phyloP scores from a whole-genome alignment of 192 early-diverging fungal species.

The Backusella luteola region DNA sequence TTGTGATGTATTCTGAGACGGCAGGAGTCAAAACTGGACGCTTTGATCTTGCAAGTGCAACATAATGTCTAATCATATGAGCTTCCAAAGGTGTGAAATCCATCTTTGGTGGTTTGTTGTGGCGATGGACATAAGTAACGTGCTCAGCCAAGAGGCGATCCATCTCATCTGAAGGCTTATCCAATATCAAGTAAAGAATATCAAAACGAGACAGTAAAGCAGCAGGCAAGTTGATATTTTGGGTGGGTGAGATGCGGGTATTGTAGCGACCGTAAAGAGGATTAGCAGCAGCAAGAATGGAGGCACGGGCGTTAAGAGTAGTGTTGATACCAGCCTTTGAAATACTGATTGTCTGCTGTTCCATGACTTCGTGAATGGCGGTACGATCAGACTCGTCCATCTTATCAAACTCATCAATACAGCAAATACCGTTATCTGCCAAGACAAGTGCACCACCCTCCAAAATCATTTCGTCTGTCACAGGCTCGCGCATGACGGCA shows the following conservation, averaged over 20 bases:
- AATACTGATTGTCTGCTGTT: slow-evolving; percentile 98
- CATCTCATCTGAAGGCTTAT: slow-evolving; percentile 80
- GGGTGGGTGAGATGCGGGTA: slow-evolving; percentile 78
- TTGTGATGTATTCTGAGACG: slow-evolving; percentile 85
- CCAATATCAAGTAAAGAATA: slow-evolving; percentile 88
- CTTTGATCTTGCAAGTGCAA: slow-evolving; percentile 76
- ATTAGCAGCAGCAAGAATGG: slow-evolving; percentile 96
- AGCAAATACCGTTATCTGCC: slow-evolving; percentile 97
- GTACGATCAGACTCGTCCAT: slow-evolving; percentile 97
- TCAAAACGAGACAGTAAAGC: slow-evolving; percentile 95
- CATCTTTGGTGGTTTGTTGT: slow-evolving; percentile 72
- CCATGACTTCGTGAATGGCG: slow-evolving; percentile 99
- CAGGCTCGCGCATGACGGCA: slow-evolving; percentile 88
- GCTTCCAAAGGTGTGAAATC: slow-evolving; percentile 66
- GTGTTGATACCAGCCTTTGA: slow-evolving; percentile 98
- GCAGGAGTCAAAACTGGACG: slow-evolving; percentile 68
- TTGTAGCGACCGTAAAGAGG: slow-evolving; percentile 97
- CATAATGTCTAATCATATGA: slow-evolving; percentile 85
- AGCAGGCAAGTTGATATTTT: slow-evolving; percentile 97
- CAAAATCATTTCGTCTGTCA: slow-evolving; percentile 93
- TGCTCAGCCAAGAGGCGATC: slow-evolving; percentile 89
- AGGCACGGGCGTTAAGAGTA: slow-evolving; percentile 92
- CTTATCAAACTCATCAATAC: slow-evolving; percentile 99
- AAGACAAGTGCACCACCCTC: slow-evolving; percentile 97
- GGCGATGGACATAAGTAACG: slow-evolving; percentile 92